Evolutionary conservation across 345 rosid species (phyloP).

Genomic region (Eucalyptus polyanthemos): DNA sequence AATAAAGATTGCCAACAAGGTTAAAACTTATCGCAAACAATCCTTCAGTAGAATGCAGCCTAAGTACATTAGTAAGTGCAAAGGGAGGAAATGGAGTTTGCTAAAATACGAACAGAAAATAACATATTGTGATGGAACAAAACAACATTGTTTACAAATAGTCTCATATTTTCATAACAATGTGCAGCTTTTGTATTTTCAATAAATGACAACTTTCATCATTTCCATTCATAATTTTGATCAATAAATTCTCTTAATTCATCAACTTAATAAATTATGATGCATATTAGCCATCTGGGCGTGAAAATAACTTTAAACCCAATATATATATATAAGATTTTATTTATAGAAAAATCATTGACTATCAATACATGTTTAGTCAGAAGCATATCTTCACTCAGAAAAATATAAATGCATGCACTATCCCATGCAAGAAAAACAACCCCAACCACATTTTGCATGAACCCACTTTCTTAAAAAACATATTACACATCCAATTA

Average conservation of each 20-base stretch:
- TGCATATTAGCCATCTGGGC: neutral
- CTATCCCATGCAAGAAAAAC: neutral
- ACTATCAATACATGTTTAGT: neutral
- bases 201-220: neutral
- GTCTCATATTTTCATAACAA: neutral
- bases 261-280: neutral
- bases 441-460: neutral
- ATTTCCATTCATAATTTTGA: neutral
- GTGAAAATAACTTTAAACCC: neutral
- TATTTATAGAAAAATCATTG: neutral
- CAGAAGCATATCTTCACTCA: neutral
- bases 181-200: neutral
- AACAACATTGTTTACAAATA: neutral
- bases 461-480: neutral
- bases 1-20: neutral
- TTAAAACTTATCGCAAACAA: neutral
- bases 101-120: neutral
- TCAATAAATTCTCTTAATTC: neutral
- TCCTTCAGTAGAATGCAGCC: neutral
- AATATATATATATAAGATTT: neutral
- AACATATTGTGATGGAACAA: neutral
- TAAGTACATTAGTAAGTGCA: neutral
- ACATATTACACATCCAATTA: neutral
- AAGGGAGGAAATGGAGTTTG: neutral
- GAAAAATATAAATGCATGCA: neutral